Evolutionary conservation across 768 basidiomycete genomes (phyloP).

Genomic region (Porpolomopsis calyptriformis): DNA sequence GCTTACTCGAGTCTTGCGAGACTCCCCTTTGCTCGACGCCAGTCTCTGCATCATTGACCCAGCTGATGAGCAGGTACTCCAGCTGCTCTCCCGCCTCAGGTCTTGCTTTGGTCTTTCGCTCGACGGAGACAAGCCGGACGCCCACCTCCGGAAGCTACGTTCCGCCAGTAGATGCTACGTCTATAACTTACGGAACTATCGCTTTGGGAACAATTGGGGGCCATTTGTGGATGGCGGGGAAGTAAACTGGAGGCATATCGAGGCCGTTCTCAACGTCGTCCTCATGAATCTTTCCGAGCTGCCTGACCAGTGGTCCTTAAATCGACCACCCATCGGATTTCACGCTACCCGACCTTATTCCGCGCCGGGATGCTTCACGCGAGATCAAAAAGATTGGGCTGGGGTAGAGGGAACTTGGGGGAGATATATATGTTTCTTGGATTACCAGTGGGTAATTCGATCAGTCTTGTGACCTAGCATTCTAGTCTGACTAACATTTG

Average conservation of each 20-base stretch:
- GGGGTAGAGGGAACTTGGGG: slow-evolving; percentile 69
- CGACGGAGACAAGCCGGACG: slow-evolving; percentile 16
- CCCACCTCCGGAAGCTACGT: slow-evolving; percentile 26
- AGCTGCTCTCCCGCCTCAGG: slow-evolving; percentile 35
- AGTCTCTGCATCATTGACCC: slow-evolving; percentile 2
- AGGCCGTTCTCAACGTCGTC: slow-evolving; percentile 47
- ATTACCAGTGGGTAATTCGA: slow-evolving; percentile 44
- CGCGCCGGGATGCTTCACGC: slow-evolving; percentile 29
- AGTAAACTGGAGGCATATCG: slow-evolving; percentile 57
- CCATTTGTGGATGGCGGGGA: slow-evolving; percentile 35
- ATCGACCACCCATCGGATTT: slow-evolving; percentile 38
- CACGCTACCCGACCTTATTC: slow-evolving; percentile 45
- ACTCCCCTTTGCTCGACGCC: slow-evolving; percentile 27
- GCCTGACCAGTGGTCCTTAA: slow-evolving; percentile 19
- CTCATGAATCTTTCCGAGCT: slow-evolving; percentile 41
- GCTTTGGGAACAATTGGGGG: slow-evolving; percentile 41
- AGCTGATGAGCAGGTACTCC: slow-evolving; percentile 9
- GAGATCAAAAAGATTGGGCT: slow-evolving; percentile 49
- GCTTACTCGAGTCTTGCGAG: slow-evolving; percentile 32
- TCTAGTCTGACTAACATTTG: background rate
- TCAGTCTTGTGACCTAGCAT: background rate
- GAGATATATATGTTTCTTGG: slow-evolving; percentile 68
- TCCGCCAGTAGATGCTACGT: slow-evolving; percentile 44
- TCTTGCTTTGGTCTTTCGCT: slow-evolving; percentile 38
- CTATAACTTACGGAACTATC: slow-evolving; percentile 57